Evolutionary conservation across 371 early-diverging fungal species (phyloP).

Genomic region (Rhizopus stolonifer): DNA sequence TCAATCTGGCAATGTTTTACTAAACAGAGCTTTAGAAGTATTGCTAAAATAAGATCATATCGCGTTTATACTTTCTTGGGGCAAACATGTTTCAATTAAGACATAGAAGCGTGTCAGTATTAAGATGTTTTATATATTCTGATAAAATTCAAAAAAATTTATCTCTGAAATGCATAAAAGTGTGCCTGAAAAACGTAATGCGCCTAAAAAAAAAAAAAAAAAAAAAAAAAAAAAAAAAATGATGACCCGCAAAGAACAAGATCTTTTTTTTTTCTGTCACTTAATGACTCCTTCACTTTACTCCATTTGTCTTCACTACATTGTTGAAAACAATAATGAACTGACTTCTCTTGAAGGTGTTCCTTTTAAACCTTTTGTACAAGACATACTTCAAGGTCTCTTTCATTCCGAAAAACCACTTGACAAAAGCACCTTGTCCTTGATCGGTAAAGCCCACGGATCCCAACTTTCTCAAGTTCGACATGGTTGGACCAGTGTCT

Average conservation of each 20-base stretch:
- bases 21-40: too few relatives aligned
- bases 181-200: too few relatives aligned
- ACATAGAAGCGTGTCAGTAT: too few relatives aligned
- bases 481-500: background rate
- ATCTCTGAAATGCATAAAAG: too few relatives aligned
- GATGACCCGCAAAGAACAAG: constrained; percentile 16
- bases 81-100: too few relatives aligned
- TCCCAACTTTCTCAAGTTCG: background rate
- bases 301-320: constrained; percentile 22
- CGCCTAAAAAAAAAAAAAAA: too few relatives aligned
- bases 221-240: too few relatives aligned
- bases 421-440: constrained; percentile 10
- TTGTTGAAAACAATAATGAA: constrained; percentile 15
- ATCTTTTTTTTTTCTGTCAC: background rate
- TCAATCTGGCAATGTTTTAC: too few relatives aligned
- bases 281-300: constrained; percentile 18
- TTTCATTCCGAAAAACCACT: constrained; percentile 10
- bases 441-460: constrained; percentile 9
- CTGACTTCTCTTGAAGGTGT: constrained; percentile 14
- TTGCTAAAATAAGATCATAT: too few relatives aligned
- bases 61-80: too few relatives aligned
- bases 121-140: too few relatives aligned
- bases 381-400: constrained; percentile 6
- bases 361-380: constrained; percentile 17
- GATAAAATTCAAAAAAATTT: too few relatives aligned